Percentiles rank a stretch among this genome's conserved stretches.
These are phyloP conservation scores for Phytophthora nicotianae DNA, from an alignment of 352 stramenopile genomes.

Conservation along the genomic window DNA sequence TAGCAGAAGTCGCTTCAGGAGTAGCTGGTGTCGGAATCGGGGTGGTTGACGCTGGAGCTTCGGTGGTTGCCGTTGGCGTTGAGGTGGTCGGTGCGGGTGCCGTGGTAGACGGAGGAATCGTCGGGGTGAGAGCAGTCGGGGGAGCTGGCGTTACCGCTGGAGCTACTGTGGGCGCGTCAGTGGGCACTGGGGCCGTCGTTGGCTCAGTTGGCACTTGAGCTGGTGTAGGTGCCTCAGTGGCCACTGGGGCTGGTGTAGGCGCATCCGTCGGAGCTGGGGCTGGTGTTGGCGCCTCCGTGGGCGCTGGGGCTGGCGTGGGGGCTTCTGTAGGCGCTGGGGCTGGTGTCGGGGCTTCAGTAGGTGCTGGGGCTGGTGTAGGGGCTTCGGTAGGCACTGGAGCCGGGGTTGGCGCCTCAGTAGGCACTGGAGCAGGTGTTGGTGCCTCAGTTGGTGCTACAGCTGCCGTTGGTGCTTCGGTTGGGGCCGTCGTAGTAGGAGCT, in stretches of 20 bases:
- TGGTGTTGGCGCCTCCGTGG: slow-evolving; percentile 1
- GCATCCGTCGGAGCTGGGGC: slow-evolving; percentile 5
- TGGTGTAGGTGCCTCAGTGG: slow-evolving; percentile 17
- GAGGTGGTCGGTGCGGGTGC: slow-evolving; percentile 11
- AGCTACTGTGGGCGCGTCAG: slow-evolving; percentile 11
- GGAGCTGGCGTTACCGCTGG: slow-evolving; percentile 4
- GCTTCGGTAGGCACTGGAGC: neutral
- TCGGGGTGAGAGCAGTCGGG: slow-evolving; percentile 7
- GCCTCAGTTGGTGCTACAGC: slow-evolving; percentile 2
- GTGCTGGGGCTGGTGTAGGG: neutral
- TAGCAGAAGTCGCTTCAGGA: neutral
- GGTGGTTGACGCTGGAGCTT: slow-evolving; percentile 4
- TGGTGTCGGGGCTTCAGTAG: neutral
- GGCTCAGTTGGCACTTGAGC: slow-evolving; percentile 6
- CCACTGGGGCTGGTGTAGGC: slow-evolving; percentile 9
- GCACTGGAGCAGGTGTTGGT: slow-evolving; percentile 11
- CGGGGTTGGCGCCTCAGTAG: slow-evolving; percentile 21
- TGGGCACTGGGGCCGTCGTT: neutral
- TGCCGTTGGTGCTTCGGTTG: slow-evolving; percentile 1
- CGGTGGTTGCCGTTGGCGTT: slow-evolving; percentile 18
- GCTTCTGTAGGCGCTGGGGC: neutral
- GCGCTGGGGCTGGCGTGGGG: neutral
- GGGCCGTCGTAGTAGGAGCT: slow-evolving; percentile 2
- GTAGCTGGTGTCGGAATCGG: slow-evolving; percentile 20
- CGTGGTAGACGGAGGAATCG: slow-evolving; percentile 13